Evolutionary conservation across 1,139 yeast species (phyloP).

Genomic region (Pneumocystis murina): DNA sequence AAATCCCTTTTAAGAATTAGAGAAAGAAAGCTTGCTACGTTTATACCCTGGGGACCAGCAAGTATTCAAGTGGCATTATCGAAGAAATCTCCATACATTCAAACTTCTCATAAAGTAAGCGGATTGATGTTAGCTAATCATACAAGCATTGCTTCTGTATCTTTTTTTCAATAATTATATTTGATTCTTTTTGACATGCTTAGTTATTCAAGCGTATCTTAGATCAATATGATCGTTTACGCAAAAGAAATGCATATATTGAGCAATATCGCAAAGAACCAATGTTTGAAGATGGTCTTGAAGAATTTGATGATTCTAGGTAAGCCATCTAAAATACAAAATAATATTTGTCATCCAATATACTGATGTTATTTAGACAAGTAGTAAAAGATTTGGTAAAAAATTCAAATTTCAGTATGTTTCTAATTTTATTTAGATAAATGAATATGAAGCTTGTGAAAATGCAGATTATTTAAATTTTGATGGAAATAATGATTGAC

Average conservation of each 20-base stretch:
- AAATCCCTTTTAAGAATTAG: slow-evolving; percentile 68
- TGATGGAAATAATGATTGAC: background rate
- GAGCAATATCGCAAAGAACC: slow-evolving; percentile 53
- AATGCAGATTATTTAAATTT: slow-evolving; percentile 40
- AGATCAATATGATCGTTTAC: slow-evolving; percentile 65
- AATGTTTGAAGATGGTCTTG: slow-evolving; percentile 45
- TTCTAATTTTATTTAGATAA: slow-evolving; percentile 25
- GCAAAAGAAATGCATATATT: slow-evolving; percentile 68
- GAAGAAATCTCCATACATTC: slow-evolving; percentile 48
- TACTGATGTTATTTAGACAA: slow-evolving; percentile 21
- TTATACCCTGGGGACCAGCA: slow-evolving; percentile 80
- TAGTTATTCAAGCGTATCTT: slow-evolving; percentile 47
- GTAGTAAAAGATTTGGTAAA: background rate
- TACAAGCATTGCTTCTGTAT: slow-evolving; percentile 17
- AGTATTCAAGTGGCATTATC: slow-evolving; percentile 70
- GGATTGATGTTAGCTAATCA: slow-evolving; percentile 19
- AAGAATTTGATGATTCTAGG: slow-evolving; percentile 65
- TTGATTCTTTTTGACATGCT: background rate
- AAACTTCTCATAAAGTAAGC: slow-evolving; percentile 17
- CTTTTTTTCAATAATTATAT: background rate
- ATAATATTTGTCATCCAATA: slow-evolving; percentile 34
- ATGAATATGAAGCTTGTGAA: slow-evolving; percentile 56
- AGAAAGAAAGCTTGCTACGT: slow-evolving; percentile 46
- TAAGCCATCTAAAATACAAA: slow-evolving; percentile 25
- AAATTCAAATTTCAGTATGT: background rate